A percentile compares a stretch with the other conserved stretches of the same genome.
Evolutionary conservation across 192 early-diverging fungal species (phyloP).

Genomic region (Dissophora ornata): DNA sequence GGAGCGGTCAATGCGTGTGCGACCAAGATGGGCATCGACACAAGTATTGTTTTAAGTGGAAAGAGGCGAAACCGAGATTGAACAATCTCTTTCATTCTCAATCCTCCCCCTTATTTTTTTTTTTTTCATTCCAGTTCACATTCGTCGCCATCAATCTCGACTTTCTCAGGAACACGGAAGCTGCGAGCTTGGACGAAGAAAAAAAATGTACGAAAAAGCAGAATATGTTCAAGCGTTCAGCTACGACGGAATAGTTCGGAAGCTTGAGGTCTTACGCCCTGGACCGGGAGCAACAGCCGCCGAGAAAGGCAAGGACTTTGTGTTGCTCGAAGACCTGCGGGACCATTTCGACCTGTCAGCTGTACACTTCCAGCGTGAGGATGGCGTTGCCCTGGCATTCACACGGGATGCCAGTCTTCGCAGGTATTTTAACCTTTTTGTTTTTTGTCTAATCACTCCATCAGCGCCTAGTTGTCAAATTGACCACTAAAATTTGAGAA

Average conservation of each 20-base stretch:
- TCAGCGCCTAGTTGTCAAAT: no score
- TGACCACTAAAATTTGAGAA: neutral
- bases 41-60: no score
- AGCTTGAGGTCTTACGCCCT: slow-evolving; percentile 13
- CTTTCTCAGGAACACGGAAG: slow-evolving; percentile 11
- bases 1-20: no score
- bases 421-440: neutral
- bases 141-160: no score
- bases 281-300: neutral
- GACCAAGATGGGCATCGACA: no score
- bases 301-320: slow-evolving; percentile 10
- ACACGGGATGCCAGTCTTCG: slow-evolving; percentile 10
- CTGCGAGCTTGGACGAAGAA: slow-evolving; percentile 15
- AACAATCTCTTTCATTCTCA: no score
- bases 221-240: slow-evolving; percentile 17
- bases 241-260: slow-evolving; percentile 12
- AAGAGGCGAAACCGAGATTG: no score
- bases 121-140: no score
- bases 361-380: slow-evolving; percentile 6
- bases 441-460: no score
- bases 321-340: slow-evolving; percentile 12
- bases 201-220: slow-evolving; percentile 8
- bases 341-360: slow-evolving; percentile 7
- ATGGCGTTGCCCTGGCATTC: slow-evolving; percentile 15
- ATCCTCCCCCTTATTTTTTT: no score